Evolutionary conservation across 2,329 filamentous ascomycete species (phyloP), one percentile per base, ranked within the genome.

Genomic region (Chrysoporthe deuterocubensis): DNA sequence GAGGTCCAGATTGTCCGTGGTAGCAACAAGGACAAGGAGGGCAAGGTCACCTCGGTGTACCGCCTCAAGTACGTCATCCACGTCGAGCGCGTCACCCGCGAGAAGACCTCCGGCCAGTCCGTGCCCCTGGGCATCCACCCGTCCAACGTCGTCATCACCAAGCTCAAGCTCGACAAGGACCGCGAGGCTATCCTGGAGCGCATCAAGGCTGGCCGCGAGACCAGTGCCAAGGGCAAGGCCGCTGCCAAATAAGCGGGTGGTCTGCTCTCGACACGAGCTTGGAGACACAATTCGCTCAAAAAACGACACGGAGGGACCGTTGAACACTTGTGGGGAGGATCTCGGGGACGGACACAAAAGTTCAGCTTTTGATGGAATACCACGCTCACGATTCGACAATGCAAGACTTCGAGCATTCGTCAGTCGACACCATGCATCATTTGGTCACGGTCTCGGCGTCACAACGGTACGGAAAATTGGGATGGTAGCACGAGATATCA

Each of bases 91-190:
- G 91, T 99, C 81, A 90, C 90, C 83, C 93, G 94, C 81, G 96
- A 99, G 84, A 99, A 99, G 92, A 92, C 89, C 82, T 96, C 94
- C 82, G 95, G 96, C 85, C 94, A 97, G 88, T 92, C 90, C 81
- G 94, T 98, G 67, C 95, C 95, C 73, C 88, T 98, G 80, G 93
- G 93, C 83, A 90, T 99, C 84, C 92, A 95, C 85, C 91, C 96
- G 79, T 96, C 92, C 85, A 98, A 98, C 85, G 93, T 97, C 76
- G 91, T 97, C 86, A 92, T 99, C 87, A 97, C 91, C 86, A 97
- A 97, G 90, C 89, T 98, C 83, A 97, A 98, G 92, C 88, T 97
- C 79, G 92, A 96, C 89, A 95, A 96, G 90, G 92, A 96, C 85
- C 91, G 93, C 76, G 92, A 96, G 88, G 86, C 85, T 81, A 96